Base-by-base conservation (phyloP, 1,284 basidiomycete genomes). In the Pulveroboletus sp. region DNA sequence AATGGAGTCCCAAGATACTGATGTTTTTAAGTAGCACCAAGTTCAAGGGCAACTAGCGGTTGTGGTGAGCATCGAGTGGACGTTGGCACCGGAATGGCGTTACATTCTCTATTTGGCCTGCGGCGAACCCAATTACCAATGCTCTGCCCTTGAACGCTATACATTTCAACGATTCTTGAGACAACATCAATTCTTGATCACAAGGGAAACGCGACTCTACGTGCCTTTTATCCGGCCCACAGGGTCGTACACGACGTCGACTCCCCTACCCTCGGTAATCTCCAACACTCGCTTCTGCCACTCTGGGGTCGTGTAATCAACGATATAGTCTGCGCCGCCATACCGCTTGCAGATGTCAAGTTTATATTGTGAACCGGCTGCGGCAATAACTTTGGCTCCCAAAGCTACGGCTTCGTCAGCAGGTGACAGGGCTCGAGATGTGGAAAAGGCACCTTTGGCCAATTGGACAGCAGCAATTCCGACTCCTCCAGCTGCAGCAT, bases 61-160 rank as follows among this genome's bases (percentile, higher is more conserved):
- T 10, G 22, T 29, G 26, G 35, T 59, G 40, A 64, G 54, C 46
- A 15, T 31, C 12, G 5, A 20, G 8, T 38, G 36, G n/a, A 14
- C 35, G 12, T 44, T 38, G 31, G 5, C 36, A 54, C 2, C 14
- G 1, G 26, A 25, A 47, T 24, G 20, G 14, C 11, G n/a, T 31
- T 58, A 92, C 91, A 76, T 94, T 94, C 72, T 98, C 96, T 60
- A 98, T 97, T 10, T 77, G 74, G 12, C 95, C 93, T 12, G 85
- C 89, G 9, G 92, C 94, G 74, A 97, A 96, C 18, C 96, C 96
- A 52, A 99, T 89, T 26, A 98, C 91, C 22, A 98, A 69, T 5
- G 92, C 86, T 15, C 96, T 83, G 2, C 94, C 94, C 73, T 96
- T 96, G 89, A 94, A 98, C 2, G 91, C 92, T 56, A 96, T 93